Base-by-base conservation (phyloP, 1,139 yeast species). In the Meyerozyma athensensis region DNA sequence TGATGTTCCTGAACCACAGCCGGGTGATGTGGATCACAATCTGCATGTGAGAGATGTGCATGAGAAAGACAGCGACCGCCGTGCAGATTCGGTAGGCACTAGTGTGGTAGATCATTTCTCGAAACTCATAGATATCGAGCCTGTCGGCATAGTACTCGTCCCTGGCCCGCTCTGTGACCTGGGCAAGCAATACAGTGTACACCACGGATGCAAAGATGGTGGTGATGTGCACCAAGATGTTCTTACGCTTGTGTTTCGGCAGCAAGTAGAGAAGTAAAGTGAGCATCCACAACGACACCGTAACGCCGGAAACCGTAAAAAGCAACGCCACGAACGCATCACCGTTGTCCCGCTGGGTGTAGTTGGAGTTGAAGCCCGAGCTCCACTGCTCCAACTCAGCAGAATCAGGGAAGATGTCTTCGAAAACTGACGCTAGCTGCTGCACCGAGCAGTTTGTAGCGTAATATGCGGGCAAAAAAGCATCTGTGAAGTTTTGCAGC, bases 231-330 rank as follows among this genome's bases (percentile, higher is more conserved):
- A 78, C 58, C 23, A 69, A 50, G 34, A 62, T 44, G 1, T 83
- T 81, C 40, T 77, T 73, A 12, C 71, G 65, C 44, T 71, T 72
- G 37, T 52, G 52, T 9, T 44, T 39, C 0, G 78, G 72, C 14
- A 77, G 67, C 26, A 78, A 52, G 36, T 65, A 54, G 30, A 75
- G 56, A 36, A 77, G 50, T 18, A 75, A 46, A 34, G 76, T 54
- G 26, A 78, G 59, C 77, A 77, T 72, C 83, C 83, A 77, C 26
- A 72, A 57, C 3, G 74, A 61, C 3, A 59, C 61, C 46, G 74
- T 68, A 19, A 65, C 52, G 3, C 72, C 75, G 42, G 68, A 59
- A 13, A 66, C 51, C 19, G 66, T 63, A 52, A 66, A 68, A 26
- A 69, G 45, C 12, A 68, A 50, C n/a, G 74, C 73, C 19, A 70